phyloP scores from a whole-genome alignment of 306 rosid species.

The Begonia fuchsioides region DNA sequence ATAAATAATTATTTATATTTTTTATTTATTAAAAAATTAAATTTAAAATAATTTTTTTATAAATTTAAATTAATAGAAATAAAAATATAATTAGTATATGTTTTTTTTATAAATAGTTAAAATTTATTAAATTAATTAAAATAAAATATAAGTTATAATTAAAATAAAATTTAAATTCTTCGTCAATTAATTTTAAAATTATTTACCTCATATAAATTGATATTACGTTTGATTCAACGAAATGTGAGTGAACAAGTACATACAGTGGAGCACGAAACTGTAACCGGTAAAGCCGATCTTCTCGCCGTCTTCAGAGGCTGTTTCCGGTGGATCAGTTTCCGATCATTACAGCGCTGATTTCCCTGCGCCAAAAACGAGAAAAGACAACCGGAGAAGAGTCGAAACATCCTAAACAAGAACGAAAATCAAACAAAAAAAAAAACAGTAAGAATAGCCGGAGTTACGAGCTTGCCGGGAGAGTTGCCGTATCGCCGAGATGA shows the following conservation, averaged over 20 bases:
- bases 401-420: background rate
- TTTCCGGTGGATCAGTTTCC: slow-evolving; percentile 17
- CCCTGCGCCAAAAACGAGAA: slow-evolving; percentile 17
- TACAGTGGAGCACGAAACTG: slow-evolving; percentile 36
- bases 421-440: background rate
- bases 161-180: too few relatives aligned
- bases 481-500: background rate
- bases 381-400: too few relatives aligned
- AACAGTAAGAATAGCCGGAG: background rate
- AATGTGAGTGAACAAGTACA: background rate
- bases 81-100: too few relatives aligned
- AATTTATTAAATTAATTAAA: too few relatives aligned
- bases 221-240: background rate
- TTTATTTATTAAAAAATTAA: too few relatives aligned
- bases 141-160: too few relatives aligned
- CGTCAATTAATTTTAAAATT: too few relatives aligned
- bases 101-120: too few relatives aligned
- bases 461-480: background rate
- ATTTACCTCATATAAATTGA: too few relatives aligned
- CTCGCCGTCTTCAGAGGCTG: slow-evolving; percentile 17
- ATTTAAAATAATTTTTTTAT: too few relatives aligned
- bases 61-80: too few relatives aligned
- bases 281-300: slow-evolving; percentile 8
- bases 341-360: slow-evolving; percentile 23
- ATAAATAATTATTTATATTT: background rate